These are phyloP conservation scores for Calonectria crousiana DNA, from an alignment of 2,329 filamentous ascomycete genomes.

Conservation along the genomic window DNA sequence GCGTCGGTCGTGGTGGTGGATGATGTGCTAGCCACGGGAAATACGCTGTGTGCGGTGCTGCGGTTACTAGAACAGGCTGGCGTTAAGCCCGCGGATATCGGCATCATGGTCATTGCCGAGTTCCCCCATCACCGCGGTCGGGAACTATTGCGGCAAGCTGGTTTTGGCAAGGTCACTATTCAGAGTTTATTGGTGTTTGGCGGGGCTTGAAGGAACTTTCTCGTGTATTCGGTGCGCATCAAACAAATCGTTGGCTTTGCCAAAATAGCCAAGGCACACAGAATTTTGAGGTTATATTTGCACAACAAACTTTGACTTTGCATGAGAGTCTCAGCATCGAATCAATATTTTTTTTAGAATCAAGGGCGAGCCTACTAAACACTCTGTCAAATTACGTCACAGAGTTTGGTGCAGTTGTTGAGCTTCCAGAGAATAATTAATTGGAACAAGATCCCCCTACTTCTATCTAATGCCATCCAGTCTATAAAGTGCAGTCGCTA, in stretches of 20 bases:
- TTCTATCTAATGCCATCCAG: not conserved
- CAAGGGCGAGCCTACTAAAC: no score
- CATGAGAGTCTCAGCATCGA: no score
- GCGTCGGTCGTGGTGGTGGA: constrained; percentile 66
- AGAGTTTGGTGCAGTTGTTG: not conserved
- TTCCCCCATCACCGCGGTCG: constrained; percentile 68
- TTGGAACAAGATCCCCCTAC: not conserved
- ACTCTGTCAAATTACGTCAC: not conserved
- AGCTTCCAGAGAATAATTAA: not conserved
- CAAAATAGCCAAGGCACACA: not conserved
- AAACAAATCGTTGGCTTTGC: not conserved
- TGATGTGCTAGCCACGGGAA: constrained; percentile 69
- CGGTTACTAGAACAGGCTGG: constrained; percentile 59
- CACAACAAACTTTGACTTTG: no score
- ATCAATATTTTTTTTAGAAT: no score
- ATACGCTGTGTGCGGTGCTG: constrained; percentile 66
- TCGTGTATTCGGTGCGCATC: not conserved
- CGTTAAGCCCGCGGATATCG: constrained; percentile 55
- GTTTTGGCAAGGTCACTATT: constrained; percentile 63
- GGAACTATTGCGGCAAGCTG: constrained; percentile 55
- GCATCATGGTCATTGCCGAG: constrained; percentile 67
- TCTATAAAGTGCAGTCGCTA: not conserved
- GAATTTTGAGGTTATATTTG: not conserved
- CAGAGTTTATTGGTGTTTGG: constrained; percentile 64
- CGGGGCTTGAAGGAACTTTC: constrained; percentile 28